Percentiles rank a stretch among this genome's conserved stretches.
Evolutionary conservation across 2,329 filamentous ascomycete genomes (phyloP).

Genomic region (Fusarium sp.): DNA sequence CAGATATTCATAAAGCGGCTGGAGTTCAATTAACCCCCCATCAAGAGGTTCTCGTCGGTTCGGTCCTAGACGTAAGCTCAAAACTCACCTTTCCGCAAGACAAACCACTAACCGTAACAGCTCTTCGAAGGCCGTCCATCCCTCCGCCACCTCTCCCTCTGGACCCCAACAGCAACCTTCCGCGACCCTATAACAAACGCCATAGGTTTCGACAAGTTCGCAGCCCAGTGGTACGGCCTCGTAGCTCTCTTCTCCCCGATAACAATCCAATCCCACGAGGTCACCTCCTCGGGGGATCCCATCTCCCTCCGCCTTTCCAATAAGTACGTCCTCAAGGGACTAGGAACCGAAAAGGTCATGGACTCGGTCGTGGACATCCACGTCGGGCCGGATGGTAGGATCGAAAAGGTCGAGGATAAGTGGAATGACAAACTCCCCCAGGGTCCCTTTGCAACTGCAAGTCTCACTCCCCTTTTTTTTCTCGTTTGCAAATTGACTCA

Average conservation of each 20-base stretch:
- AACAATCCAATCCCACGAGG: constrained; percentile 62
- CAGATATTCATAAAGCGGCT: neutral
- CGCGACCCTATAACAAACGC: constrained; percentile 69
- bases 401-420: constrained; percentile 49
- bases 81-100: neutral
- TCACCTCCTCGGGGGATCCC: constrained; percentile 67
- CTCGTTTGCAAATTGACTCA: neutral
- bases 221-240: constrained; percentile 67
- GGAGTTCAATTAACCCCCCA: neutral
- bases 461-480: constrained; percentile 21
- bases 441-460: constrained; percentile 47
- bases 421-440: constrained; percentile 52
- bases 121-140: constrained; percentile 70
- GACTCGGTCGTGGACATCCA: constrained; percentile 54
- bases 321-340: constrained; percentile 51
- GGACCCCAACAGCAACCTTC: constrained; percentile 68
- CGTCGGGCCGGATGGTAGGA: constrained; percentile 47
- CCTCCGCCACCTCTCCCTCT: constrained; percentile 67
- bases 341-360: constrained; percentile 58
- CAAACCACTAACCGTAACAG: too few species aligned
- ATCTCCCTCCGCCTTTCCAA: constrained; percentile 62
- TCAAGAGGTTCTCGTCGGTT: constrained; percentile 9
- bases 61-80: constrained; percentile 1
- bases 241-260: constrained; percentile 64
- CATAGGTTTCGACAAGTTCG: constrained; percentile 61